Conservation (phyloP, 2,329 filamentous ascomycete species). For the Leptographium lundbergii region DNA sequence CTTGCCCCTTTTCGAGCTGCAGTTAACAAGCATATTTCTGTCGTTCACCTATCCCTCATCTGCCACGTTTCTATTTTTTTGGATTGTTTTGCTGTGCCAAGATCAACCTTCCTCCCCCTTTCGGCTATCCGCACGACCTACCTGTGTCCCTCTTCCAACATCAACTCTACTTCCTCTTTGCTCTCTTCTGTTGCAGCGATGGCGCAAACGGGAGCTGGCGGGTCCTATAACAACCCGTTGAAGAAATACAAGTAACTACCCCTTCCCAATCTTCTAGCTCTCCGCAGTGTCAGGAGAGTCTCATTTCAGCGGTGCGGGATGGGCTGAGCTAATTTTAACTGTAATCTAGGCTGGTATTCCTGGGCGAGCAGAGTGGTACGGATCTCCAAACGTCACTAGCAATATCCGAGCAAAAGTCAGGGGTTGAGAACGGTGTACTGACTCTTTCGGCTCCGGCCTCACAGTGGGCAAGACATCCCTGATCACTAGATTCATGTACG, state of each 20-base stretch:
- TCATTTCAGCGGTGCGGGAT: not conserved
- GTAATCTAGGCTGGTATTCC: slow-evolving; percentile 68
- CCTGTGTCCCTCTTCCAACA: not conserved
- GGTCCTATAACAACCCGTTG: slow-evolving; percentile 94
- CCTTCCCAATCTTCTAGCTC: not conserved
- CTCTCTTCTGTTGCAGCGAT: slow-evolving; percentile 35
- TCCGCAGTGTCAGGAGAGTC: not conserved
- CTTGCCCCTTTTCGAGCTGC: not conserved
- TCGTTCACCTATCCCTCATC: not conserved
- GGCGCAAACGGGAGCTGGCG: slow-evolving; percentile 61
- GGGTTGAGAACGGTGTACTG: not conserved
- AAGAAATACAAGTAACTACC: slow-evolving; percentile 96
- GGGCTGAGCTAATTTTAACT: slow-evolving; percentile 2
- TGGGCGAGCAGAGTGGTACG: slow-evolving; percentile 95
- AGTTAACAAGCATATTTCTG: not conserved
- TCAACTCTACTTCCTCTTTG: not conserved
- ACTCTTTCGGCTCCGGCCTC: not conserved
- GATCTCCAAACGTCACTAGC: not conserved
- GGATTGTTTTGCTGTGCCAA: not conserved
- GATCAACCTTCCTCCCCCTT: not conserved
- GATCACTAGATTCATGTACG: slow-evolving; percentile 99
- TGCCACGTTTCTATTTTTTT: not conserved
- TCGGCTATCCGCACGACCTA: not conserved
- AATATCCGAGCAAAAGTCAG: not conserved
- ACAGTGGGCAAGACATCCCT: slow-evolving; percentile 97